A percentile compares a stretch with the other conserved stretches of the same genome.
Evolutionary conservation across 208 protist species (phyloP).

Genomic region (Leishmania tarentolae): DNA sequence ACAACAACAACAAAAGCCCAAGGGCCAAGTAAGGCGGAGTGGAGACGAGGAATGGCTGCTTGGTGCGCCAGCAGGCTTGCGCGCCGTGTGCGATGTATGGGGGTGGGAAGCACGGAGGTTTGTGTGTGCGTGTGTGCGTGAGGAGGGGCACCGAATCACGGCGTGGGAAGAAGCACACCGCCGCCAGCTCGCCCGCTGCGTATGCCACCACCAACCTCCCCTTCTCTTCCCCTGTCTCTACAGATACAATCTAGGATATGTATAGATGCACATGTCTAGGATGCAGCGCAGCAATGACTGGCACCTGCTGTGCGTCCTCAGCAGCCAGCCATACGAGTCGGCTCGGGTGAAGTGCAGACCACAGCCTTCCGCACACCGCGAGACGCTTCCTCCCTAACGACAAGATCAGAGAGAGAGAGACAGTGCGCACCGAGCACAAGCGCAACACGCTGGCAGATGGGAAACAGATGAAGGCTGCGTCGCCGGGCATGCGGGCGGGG

Average conservation of each 20-base stretch:
- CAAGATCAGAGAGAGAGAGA: background rate
- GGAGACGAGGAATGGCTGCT: background rate
- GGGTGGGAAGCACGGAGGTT: background rate
- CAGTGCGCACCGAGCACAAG: background rate
- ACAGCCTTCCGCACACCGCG: background rate
- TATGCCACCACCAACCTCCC: background rate
- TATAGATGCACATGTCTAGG: background rate
- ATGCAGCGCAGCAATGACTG: background rate
- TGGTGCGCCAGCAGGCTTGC: background rate
- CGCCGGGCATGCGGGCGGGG: background rate
- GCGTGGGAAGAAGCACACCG: background rate
- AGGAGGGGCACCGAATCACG: background rate
- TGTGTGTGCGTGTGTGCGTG: background rate
- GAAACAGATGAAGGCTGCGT: background rate
- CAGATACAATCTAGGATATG: background rate
- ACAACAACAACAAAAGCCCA: background rate
- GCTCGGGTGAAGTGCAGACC: background rate
- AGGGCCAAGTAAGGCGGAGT: background rate
- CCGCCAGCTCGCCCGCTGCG: too few species aligned
- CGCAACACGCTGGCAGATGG: background rate
- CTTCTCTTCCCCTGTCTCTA: background rate
- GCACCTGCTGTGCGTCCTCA: background rate
- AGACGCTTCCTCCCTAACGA: background rate
- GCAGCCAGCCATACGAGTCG: background rate
- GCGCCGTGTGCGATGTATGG: too few species aligned